Evolutionary conservation across 495 filamentous ascomycete genomes (phyloP).

Genomic region (Penicillium bovifimosum): DNA sequence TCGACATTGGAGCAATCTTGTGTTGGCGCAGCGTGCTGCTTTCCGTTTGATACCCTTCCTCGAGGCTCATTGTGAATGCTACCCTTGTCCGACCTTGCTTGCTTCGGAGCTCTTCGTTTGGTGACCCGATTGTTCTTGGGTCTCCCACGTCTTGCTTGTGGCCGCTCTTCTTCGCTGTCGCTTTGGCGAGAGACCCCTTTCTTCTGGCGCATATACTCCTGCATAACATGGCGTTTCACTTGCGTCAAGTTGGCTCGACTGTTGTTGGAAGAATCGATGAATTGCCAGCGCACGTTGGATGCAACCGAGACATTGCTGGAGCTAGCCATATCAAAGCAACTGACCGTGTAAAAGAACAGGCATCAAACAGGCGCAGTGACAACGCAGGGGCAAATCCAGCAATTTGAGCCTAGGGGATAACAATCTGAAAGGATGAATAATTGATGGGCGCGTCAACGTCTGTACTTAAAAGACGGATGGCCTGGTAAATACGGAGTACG

Average conservation of each 20-base stretch:
- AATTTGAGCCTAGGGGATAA: neutral
- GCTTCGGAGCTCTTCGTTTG: constrained; percentile 7
- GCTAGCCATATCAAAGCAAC: neutral
- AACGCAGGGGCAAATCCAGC: neutral
- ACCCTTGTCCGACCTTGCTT: neutral
- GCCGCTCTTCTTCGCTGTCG: constrained; percentile 17
- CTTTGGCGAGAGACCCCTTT: constrained; percentile 21
- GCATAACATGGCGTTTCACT: constrained; percentile 45
- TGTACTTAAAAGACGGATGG: neutral
- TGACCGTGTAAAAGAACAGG: constrained; percentile 2
- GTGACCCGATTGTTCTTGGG: constrained; percentile 14
- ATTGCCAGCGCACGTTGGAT: constrained; percentile 33
- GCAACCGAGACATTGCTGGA: constrained; percentile 2
- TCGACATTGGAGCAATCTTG: constrained; percentile 6
- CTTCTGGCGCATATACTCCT: constrained; percentile 44
- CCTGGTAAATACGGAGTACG: neutral
- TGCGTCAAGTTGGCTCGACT: constrained; percentile 37
- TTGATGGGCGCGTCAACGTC: neutral
- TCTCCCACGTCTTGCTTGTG: constrained; percentile 15
- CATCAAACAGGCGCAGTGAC: neutral
- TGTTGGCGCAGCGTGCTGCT: neutral
- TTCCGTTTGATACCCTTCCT: neutral
- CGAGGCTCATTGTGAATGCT: neutral
- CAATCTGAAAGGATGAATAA: neutral
- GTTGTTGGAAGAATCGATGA: constrained; percentile 39